Conservation (phyloP, 73 alveolate genomes). For the Paramecium tetraurelia region DNA sequence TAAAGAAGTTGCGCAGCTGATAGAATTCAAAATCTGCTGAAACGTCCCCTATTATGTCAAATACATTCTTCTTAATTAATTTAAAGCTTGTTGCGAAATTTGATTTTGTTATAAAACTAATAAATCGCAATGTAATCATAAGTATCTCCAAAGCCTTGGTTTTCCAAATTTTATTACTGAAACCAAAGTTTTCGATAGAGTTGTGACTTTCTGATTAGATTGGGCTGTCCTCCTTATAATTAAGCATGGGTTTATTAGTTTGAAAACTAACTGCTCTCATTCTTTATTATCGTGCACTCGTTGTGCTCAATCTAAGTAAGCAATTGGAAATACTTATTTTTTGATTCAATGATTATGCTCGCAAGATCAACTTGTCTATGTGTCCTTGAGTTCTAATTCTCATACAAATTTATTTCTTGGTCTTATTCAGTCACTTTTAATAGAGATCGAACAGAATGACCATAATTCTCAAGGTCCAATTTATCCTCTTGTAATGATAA, state of each 20-base stretch:
- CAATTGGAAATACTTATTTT: background rate
- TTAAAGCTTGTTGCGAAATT: constrained; percentile 37
- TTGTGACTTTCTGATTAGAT: background rate
- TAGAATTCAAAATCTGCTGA: background rate
- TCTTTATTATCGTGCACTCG: background rate
- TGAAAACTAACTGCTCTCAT: background rate
- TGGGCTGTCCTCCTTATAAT: background rate
- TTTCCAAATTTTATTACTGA: background rate
- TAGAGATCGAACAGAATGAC: constrained; percentile 2
- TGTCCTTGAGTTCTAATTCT: background rate
- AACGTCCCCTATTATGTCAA: constrained; percentile 11
- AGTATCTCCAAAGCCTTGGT: background rate
- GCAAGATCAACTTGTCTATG: background rate
- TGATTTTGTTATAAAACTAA: constrained; percentile 38
- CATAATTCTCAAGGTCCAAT: background rate
- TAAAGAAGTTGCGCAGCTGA: background rate
- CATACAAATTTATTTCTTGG: background rate
- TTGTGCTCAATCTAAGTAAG: background rate
- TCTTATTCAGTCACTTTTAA: background rate
- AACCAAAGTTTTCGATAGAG: background rate
- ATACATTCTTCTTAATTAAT: background rate
- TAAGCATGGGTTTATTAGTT: constrained; percentile 1
- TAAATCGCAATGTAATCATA: background rate
- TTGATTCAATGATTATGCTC: background rate
- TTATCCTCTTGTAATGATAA: background rate